Evolutionary conservation across 1,284 basidiomycete species (phyloP).

Genomic region (Malassezia dermatis): DNA sequence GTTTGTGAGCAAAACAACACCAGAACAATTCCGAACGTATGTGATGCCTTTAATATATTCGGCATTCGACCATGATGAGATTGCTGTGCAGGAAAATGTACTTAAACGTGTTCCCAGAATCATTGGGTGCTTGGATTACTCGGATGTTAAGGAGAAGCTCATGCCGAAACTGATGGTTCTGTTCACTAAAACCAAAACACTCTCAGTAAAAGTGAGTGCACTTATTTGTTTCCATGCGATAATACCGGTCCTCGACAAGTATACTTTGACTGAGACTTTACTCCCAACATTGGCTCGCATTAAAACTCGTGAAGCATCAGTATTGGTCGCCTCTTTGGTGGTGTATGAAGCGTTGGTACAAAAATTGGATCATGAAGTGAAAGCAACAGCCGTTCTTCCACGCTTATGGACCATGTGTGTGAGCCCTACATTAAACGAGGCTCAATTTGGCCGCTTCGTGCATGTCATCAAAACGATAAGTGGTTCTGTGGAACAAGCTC

Average conservation of each 20-base stretch:
- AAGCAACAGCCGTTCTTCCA: slow-evolving; percentile 58
- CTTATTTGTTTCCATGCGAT: slow-evolving; percentile 77
- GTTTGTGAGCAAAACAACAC: slow-evolving; percentile 80
- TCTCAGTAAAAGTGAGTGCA: slow-evolving; percentile 69
- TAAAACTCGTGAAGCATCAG: slow-evolving; percentile 63
- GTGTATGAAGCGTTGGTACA: slow-evolving; percentile 94
- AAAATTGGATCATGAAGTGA: slow-evolving; percentile 87
- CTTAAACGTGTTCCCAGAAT: slow-evolving; percentile 73
- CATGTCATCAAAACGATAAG: slow-evolving; percentile 52
- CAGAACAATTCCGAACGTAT: slow-evolving; percentile 75
- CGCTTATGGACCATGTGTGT: slow-evolving; percentile 43
- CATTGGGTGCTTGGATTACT: slow-evolving; percentile 73
- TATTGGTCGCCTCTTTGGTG: slow-evolving; percentile 62
- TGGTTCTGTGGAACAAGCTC: slow-evolving; percentile 64
- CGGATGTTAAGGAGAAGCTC: slow-evolving; percentile 44
- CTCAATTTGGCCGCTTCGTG: slow-evolving; percentile 63
- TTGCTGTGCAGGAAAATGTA: slow-evolving; percentile 75
- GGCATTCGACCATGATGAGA: slow-evolving; percentile 72
- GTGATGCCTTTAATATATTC: slow-evolving; percentile 90
- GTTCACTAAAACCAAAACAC: slow-evolving; percentile 43
- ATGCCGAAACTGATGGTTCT: slow-evolving; percentile 38
- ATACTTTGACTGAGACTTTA: slow-evolving; percentile 84
- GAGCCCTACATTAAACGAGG: slow-evolving; percentile 60
- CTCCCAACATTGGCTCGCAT: slow-evolving; percentile 88
- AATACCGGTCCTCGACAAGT: slow-evolving; percentile 88